These are phyloP conservation scores for Aspergillus latus DNA, from an alignment of 2,329 filamentous ascomycete species.

Conservation along the genomic window DNA sequence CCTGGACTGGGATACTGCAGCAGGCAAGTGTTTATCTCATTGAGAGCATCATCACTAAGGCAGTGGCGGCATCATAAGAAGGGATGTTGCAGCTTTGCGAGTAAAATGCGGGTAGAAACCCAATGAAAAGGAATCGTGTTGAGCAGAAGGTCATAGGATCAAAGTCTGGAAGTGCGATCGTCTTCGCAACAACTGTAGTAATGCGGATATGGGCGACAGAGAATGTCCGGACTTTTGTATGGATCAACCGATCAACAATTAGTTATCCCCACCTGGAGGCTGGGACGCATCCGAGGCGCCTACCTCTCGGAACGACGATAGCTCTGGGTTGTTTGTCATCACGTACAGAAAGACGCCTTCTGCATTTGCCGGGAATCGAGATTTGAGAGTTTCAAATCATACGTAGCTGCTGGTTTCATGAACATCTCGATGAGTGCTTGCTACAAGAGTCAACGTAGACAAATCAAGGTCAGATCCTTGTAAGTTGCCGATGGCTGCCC, in stretches of 20 bases:
- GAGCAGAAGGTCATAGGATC: constrained; percentile 8
- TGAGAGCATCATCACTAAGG: constrained; percentile 1
- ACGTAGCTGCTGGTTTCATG: background rate
- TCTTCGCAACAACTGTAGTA: constrained; percentile 1
- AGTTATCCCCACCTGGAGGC: background rate
- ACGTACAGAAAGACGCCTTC: background rate
- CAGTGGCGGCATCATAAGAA: constrained; percentile 3
- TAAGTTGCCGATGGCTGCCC: constrained; percentile 4
- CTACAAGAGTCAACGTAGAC: constrained; percentile 5
- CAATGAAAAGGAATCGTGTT: constrained; percentile 2
- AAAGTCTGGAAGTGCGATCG: constrained; percentile 1
- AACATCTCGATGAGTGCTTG: constrained; percentile 1
- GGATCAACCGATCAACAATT: constrained; percentile 2
- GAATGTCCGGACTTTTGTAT: constrained; percentile 1
- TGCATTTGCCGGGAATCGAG: constrained; percentile 4
- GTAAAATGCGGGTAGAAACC: constrained; percentile 1
- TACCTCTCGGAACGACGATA: background rate
- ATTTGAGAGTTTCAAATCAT: constrained; percentile 11
- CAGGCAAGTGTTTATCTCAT: constrained; percentile 3
- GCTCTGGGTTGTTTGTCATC: constrained; percentile 6
- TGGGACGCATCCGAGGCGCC: background rate
- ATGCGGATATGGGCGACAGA: background rate
- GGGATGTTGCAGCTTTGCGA: constrained; percentile 8
- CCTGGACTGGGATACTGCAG: background rate
- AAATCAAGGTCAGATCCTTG: constrained; percentile 9